phyloP scores from a whole-genome alignment of 345 rosid genomes.

The Hypericum androsaemum region DNA sequence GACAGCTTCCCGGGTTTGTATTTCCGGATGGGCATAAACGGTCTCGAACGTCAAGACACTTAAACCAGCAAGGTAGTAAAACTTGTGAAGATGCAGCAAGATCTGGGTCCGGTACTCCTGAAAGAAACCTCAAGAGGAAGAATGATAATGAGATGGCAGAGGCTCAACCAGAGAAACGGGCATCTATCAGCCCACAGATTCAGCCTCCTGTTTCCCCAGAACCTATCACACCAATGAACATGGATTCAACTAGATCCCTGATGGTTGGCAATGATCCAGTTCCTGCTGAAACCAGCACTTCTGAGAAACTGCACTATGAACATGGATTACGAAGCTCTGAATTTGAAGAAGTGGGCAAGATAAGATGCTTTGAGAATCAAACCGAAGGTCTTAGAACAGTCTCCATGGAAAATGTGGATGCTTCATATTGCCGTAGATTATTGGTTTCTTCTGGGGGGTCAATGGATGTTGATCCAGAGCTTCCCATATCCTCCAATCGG shows the following conservation, averaged over 20 bases:
- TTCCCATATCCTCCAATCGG: conserved; percentile 30
- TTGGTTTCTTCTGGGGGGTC: conserved; percentile 17
- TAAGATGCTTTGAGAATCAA: conserved; percentile 15
- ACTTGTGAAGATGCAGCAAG: conserved; percentile 35
- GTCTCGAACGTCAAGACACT: conserved; percentile 28
- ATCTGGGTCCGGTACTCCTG: conserved; percentile 30
- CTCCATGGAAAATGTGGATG: conserved; percentile 18
- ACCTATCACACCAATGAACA: conserved; percentile 16
- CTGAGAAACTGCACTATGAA: conserved; percentile 15
- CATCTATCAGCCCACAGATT: conserved; percentile 39
- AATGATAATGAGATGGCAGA: conserved; percentile 30
- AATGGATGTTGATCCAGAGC: conserved; percentile 33
- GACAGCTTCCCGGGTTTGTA: conserved; percentile 50
- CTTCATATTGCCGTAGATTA: conserved; percentile 16
- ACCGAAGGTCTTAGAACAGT: conserved; percentile 22
- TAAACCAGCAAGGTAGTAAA: conserved; percentile 34
- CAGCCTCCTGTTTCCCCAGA: conserved; percentile 37
- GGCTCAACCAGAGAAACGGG: conserved; percentile 32
- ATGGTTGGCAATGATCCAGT: conserved; percentile 25
- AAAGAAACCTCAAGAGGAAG: conserved; percentile 41
- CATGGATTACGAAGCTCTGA: conserved; percentile 29
- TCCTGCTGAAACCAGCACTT: conserved; percentile 15
- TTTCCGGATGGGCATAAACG: conserved; percentile 39
- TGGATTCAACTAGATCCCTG: conserved; percentile 19
- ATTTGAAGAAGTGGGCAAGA: conserved; percentile 13